Base-by-base conservation (phyloP, 352 stramenopile genomes). In the Phytopythium kandeliae region DNA sequence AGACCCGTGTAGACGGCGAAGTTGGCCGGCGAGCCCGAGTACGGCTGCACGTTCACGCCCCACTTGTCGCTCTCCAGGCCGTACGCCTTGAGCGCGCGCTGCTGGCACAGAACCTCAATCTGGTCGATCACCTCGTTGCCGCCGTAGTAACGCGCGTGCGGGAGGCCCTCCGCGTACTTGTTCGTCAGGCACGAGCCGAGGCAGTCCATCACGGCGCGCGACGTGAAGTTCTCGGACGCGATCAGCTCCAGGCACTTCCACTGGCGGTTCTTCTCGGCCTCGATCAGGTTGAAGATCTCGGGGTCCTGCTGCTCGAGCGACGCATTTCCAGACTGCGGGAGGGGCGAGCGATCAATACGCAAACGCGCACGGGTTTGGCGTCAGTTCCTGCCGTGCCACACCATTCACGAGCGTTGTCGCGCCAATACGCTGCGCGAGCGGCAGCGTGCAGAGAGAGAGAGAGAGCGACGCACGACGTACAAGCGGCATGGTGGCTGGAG, bases 221-320 rank as follows among this genome's bases (percentile, higher is more conserved):
- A 98, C 28, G 97, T 99, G 71, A 99, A 99, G 85, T 99, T 99
- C 77, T 99, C 97, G 25, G 94, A 99, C 13, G 97, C 97, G 70
- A 99, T 99, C 48, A 99, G 90, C 74, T 99, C 97, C 41, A 99
- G 75, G 43, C 86, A 97, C 58, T 96, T 97, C 88, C 86, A 98
- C 76, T 99, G 96, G 51, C 96, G 81, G 73, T 96, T 96, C 78
- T 99, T 98, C 78, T 99, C 97, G 57, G 96, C 79, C 68, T 99
- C 96, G 64, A 99, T 99, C 47, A 99, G 85, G 72, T 98, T 97
- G 67, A 96, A 98, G 44, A 99, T 76, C 66, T 97, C 95, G 5
- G 96, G 95, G 74, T 99, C 97, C 63, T 98, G 90, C 67, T 98
- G 70, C 57, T 95, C 72, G 30, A 98, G 84, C 51, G 86, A 70